Evolutionary conservation across 1,284 basidiomycete species (phyloP).

Genomic region (Coniophora puteana): DNA sequence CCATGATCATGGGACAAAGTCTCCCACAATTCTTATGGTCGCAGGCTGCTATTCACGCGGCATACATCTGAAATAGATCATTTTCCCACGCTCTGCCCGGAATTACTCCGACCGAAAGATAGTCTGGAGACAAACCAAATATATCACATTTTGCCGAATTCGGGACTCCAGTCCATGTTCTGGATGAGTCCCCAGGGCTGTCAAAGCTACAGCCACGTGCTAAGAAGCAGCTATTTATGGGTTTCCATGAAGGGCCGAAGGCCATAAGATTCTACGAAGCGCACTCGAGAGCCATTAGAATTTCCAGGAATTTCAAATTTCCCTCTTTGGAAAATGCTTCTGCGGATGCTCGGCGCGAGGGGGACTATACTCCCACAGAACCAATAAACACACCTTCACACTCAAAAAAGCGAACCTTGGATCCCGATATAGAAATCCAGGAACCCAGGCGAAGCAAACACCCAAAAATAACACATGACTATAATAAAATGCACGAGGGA

Average conservation of each 20-base stretch:
- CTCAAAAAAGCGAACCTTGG: too few species aligned
- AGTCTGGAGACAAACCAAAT: slow-evolving; percentile 2
- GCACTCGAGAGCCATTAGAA: background rate
- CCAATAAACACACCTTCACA: too few species aligned
- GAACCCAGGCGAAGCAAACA: too few species aligned
- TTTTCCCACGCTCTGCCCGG: background rate
- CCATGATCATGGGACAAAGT: slow-evolving; percentile 1
- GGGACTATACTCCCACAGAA: too few species aligned
- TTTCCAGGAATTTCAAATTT: slow-evolving; percentile 1
- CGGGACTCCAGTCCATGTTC: slow-evolving; percentile 1
- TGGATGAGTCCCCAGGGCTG: background rate
- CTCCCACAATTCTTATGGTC: slow-evolving; percentile 8
- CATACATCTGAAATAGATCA: slow-evolving; percentile 1
- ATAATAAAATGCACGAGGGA: too few species aligned
- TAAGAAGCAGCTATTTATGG: background rate
- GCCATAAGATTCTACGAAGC: slow-evolving; percentile 1
- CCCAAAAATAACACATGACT: too few species aligned
- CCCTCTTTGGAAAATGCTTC: background rate
- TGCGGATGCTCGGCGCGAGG: too few species aligned
- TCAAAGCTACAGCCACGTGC: background rate
- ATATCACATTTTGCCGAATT: slow-evolving; percentile 7
- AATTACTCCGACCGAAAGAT: slow-evolving; percentile 8
- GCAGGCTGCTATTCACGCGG: background rate
- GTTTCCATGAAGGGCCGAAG: background rate
- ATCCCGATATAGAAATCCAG: too few species aligned